Evolutionary conservation across 2,329 filamentous ascomycete species (phyloP).

Genomic region (Aureobasidium musti): DNA sequence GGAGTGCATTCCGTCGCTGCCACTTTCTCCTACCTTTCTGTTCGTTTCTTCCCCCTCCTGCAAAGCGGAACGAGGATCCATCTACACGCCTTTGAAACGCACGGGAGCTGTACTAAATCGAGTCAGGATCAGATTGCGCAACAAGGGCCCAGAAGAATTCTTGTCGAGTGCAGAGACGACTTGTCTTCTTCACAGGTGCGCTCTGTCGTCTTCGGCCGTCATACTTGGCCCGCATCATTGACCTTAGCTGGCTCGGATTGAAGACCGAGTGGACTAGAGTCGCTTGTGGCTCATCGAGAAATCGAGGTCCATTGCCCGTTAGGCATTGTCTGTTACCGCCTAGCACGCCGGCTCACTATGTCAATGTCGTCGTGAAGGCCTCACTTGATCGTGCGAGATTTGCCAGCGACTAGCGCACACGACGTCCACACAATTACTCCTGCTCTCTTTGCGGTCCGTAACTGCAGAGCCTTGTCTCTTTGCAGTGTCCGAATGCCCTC

Average conservation of each 20-base stretch:
- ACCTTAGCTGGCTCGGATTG: not conserved
- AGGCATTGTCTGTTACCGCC: not conserved
- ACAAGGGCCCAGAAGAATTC: too few species aligned
- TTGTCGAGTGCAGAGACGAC: not conserved
- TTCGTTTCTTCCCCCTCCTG: not conserved
- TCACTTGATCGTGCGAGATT: not conserved
- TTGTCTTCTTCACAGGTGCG: not conserved
- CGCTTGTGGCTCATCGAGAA: not conserved
- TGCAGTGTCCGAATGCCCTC: not conserved
- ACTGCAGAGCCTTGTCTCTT: not conserved
- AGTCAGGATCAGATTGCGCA: not conserved
- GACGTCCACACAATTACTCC: not conserved
- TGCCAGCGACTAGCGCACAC: constrained; percentile 7
- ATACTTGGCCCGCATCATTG: not conserved
- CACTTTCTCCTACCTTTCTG: not conserved
- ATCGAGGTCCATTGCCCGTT: not conserved
- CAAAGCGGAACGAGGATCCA: not conserved
- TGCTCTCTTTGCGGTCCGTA: not conserved
- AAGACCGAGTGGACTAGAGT: not conserved
- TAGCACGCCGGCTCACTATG: not conserved
- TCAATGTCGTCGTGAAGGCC: constrained; percentile 8
- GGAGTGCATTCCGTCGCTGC: not conserved
- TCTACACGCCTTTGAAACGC: not conserved
- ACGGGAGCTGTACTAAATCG: not conserved
- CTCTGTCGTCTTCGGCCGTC: not conserved